These are phyloP conservation scores for Phytophthora boehmeriae DNA, from an alignment of 352 stramenopile species.

Conservation along the genomic window DNA sequence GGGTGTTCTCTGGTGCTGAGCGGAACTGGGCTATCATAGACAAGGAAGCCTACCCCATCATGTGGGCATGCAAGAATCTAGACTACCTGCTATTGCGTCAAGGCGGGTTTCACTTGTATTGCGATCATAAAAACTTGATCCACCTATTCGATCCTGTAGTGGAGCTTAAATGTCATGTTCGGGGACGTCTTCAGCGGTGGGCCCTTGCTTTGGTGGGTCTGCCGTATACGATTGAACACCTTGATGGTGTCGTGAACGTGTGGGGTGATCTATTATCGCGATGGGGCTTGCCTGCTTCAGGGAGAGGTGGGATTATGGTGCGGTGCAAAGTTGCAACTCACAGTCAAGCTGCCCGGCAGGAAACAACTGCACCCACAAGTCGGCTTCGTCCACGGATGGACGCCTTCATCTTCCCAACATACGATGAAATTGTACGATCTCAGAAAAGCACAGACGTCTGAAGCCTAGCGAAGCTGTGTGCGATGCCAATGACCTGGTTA, in stretches of 20 bases:
- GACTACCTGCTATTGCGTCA: background rate
- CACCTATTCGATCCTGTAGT: background rate
- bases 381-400: background rate
- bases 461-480: background rate
- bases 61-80: conserved; percentile 4
- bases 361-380: background rate
- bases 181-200: background rate
- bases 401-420: background rate
- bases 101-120: background rate
- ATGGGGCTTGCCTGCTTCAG: background rate
- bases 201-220: background rate
- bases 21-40: conserved; percentile 18
- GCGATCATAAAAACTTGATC: background rate
- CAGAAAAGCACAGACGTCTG: background rate
- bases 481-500: background rate
- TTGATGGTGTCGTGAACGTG: background rate
- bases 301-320: background rate
- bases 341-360: too few relatives aligned
- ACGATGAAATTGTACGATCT: background rate
- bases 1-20: conserved; percentile 4
- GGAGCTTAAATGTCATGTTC: background rate
- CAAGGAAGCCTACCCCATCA: conserved; percentile 17
- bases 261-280: background rate
- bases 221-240: background rate
- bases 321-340: background rate